A percentile compares a stretch with the other conserved stretches of the same genome.
Conservation (phyloP, 2,329 filamentous ascomycete genomes). For the Fusarium sp. region DNA sequence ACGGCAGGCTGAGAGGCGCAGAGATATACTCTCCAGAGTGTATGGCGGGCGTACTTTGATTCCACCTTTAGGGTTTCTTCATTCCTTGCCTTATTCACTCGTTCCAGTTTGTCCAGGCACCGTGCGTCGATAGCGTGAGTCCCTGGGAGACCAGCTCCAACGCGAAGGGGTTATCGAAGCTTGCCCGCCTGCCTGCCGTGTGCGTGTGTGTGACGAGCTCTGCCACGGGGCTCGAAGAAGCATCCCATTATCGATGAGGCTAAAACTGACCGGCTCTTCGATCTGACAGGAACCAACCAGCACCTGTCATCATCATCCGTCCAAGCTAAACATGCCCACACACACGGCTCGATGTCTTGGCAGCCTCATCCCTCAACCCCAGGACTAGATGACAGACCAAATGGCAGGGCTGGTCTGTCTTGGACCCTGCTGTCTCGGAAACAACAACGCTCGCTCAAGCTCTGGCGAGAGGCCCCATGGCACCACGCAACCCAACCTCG, state of each 20-base stretch:
- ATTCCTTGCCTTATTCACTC: not conserved
- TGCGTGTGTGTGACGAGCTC: not conserved
- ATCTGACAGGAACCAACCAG: not conserved
- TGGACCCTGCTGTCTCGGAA: not conserved
- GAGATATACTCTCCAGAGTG: not conserved
- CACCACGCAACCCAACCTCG: not conserved
- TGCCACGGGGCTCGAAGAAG: not conserved
- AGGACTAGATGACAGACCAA: not conserved
- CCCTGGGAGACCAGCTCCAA: not conserved
- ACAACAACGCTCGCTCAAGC: not conserved
- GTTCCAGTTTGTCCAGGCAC: not conserved
- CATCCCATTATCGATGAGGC: not conserved
- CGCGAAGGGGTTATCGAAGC: not conserved
- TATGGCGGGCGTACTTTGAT: not conserved
- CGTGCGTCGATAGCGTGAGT: not conserved
- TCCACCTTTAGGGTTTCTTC: not conserved
- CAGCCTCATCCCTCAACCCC: not conserved
- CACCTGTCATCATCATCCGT: not conserved
- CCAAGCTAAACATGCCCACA: not conserved
- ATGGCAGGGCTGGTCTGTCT: not conserved
- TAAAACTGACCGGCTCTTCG: not conserved
- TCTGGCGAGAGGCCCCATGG: not conserved
- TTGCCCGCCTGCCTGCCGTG: not conserved
- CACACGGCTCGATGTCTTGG: constrained; percentile 1
- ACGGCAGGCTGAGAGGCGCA: not conserved